Base-by-base conservation (phyloP, 2,329 filamentous ascomycete genomes). In the Dryadomyces quercus-mongolicae region DNA sequence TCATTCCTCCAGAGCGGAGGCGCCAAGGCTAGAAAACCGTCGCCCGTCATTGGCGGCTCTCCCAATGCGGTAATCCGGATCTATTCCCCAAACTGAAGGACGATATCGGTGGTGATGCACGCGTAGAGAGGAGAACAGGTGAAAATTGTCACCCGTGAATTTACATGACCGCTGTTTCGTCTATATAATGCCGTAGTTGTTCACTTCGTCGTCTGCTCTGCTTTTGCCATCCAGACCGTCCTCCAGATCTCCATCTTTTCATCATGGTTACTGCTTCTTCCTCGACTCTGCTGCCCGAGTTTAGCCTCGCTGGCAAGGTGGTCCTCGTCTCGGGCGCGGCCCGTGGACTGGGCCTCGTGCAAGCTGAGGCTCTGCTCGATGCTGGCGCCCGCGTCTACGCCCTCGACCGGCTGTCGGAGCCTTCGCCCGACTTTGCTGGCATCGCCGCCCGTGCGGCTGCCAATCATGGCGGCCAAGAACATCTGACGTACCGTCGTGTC, bases 321-420 rank as follows among this genome's bases (percentile, higher is more conserved):
- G 76, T 91, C 53, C 69, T 90, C 47, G 85, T 94, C 20, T 86
- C 86, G 2, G 88, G 88, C 49, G 88, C 79, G 55, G 88, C 82
- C 8, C 79, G 86, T 57, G 88, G 89, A 2, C 74, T 94, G 10
- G 88, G 88, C 44, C 73, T 94, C 44, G 84, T 85, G 21, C 86
- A 92, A 66, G 80, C 85, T 45, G 86, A 92, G 64, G 88, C 86
- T 7, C 72, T 93, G 49, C 71, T 92, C 43, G 87, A 93, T 67
- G 87, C 87, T 10, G 88, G 88, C 40, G 88, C 50, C 42, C n/a
- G 52, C 80, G 82, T 87, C 36, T 84, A 87, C 64, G 80, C 80
- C 40, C 72, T 86, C 53, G 84, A 88, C 65, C 73, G 80, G 38
- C 74, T 86, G 22, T 70, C 75, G 5, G 71, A 76, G 58, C 82